Percentiles rank a stretch among this genome's conserved stretches.
These are phyloP conservation scores for Backusella psychrophila DNA, from an alignment of 192 early-diverging fungal genomes.

Conservation along the genomic window DNA sequence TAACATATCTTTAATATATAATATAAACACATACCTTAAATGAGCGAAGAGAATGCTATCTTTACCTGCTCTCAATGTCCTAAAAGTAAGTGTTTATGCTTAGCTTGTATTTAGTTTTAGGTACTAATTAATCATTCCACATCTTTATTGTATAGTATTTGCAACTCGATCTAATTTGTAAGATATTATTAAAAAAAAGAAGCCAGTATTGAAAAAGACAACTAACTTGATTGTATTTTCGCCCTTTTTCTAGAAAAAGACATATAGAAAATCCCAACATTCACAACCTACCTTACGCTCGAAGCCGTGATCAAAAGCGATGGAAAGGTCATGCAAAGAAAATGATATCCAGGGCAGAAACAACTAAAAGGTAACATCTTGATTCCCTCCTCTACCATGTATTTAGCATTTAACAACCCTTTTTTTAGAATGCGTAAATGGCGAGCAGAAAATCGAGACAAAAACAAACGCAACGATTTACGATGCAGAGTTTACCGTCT, in stretches of 20 bases:
- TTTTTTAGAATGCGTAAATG: slow-evolving; percentile 41
- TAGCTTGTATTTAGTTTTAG: background rate
- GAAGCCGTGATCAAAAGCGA: slow-evolving; percentile 45
- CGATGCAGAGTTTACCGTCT: slow-evolving; percentile 67
- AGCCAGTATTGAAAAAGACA: background rate
- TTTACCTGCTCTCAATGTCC: slow-evolving; percentile 21
- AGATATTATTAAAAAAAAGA: background rate
- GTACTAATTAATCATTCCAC: background rate
- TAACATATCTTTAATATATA: background rate
- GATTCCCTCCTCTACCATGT: background rate
- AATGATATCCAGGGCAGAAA: slow-evolving; percentile 39
- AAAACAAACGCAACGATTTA: slow-evolving; percentile 63
- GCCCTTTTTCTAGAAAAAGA: slow-evolving; percentile 22
- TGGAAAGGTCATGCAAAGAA: slow-evolving; percentile 51
- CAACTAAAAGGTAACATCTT: slow-evolving; percentile 26
- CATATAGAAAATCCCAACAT: slow-evolving; percentile 48
- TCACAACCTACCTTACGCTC: slow-evolving; percentile 46
- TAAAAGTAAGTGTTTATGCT: slow-evolving; percentile 9
- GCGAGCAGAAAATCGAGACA: slow-evolving; percentile 45
- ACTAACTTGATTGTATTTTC: background rate
- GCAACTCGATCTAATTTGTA: slow-evolving; percentile 32
- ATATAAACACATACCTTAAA: background rate
- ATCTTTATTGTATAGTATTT: slow-evolving; percentile 14
- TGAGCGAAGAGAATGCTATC: background rate
- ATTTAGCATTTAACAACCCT: background rate